A percentile compares a stretch with the other conserved stretches of the same genome.
Conservation (phyloP, 345 rosid species). For the Hypericum perforatum region DNA sequence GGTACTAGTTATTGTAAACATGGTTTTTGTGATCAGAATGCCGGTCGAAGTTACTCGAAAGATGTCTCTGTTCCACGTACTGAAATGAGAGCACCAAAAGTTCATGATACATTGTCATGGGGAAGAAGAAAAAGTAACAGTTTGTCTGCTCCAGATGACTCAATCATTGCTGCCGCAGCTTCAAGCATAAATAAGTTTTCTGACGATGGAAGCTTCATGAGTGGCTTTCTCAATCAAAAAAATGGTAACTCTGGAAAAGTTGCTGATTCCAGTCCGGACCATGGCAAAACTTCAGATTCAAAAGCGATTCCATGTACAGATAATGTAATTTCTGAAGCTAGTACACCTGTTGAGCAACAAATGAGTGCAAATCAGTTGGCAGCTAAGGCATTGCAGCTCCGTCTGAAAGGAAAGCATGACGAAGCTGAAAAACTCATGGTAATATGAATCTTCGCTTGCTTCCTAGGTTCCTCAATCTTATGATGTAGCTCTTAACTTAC, state of each 20-base stretch:
- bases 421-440: slow-evolving; percentile 85
- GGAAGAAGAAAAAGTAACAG: slow-evolving; percentile 43
- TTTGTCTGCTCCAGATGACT: slow-evolving; percentile 39
- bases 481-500: too few species aligned
- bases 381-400: slow-evolving; percentile 86
- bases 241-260: slow-evolving; percentile 22
- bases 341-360: slow-evolving; percentile 20
- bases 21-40: slow-evolving; percentile 22
- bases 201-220: slow-evolving; percentile 75
- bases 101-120: slow-evolving; percentile 60
- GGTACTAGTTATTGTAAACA: not conserved
- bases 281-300: slow-evolving; percentile 17
- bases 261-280: slow-evolving; percentile 18
- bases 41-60: slow-evolving; percentile 47
- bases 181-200: slow-evolving; percentile 59
- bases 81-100: slow-evolving; percentile 66
- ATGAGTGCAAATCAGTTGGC: slow-evolving; percentile 70
- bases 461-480: not conserved
- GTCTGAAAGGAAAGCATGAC: slow-evolving; percentile 75
- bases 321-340: slow-evolving; percentile 20
- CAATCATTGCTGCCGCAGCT: slow-evolving; percentile 42
- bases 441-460: slow-evolving; percentile 9
- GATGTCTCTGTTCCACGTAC: slow-evolving; percentile 46
- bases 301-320: slow-evolving; percentile 14
- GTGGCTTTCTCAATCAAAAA: slow-evolving; percentile 31